phyloP scores from a whole-genome alignment of 257 asterid genomes.

The Eucommia ulmoides region DNA sequence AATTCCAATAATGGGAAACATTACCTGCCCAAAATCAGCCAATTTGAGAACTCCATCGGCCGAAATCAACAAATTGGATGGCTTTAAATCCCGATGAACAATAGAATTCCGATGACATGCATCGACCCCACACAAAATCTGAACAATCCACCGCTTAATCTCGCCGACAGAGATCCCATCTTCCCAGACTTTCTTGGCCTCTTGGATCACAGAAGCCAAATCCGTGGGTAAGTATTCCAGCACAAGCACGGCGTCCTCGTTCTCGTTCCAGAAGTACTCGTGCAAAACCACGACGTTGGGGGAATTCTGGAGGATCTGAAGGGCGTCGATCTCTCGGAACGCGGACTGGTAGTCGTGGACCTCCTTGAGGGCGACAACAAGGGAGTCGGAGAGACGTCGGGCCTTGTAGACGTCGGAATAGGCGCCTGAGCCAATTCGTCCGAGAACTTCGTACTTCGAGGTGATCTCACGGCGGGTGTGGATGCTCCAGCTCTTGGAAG shows the following conservation, averaged over 20 bases:
- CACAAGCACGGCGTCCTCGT: slow-evolving; percentile 84
- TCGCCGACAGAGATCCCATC: slow-evolving; percentile 54
- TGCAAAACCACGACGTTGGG: slow-evolving; percentile 61
- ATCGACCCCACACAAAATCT: slow-evolving; percentile 64
- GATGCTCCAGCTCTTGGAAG: slow-evolving; percentile 98
- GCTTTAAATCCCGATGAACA: slow-evolving; percentile 90
- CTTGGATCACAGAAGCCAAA: slow-evolving; percentile 47
- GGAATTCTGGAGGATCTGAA: slow-evolving; percentile 50
- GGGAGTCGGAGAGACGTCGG: slow-evolving; percentile 60
- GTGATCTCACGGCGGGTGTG: slow-evolving; percentile 74
- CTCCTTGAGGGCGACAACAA: slow-evolving; percentile 75
- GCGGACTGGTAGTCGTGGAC: slow-evolving; percentile 89
- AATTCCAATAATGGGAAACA: too few species aligned
- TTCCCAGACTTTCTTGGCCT: slow-evolving; percentile 54
- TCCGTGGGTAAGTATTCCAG: slow-evolving; percentile 81
- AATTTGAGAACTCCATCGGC: slow-evolving; percentile 71
- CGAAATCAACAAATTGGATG: slow-evolving; percentile 78
- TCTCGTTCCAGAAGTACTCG: slow-evolving; percentile 89
- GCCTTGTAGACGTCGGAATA: slow-evolving; percentile 92
- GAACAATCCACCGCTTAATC: slow-evolving; percentile 79
- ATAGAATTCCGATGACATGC: slow-evolving; percentile 72
- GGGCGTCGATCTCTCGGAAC: slow-evolving; percentile 73
- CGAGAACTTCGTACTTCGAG: slow-evolving; percentile 51
- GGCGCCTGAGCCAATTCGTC: slow-evolving; percentile 88
- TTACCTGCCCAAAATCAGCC: slow-evolving; percentile 97